phyloP scores from a whole-genome alignment of 768 basidiomycete genomes.

The Lactarius pseudohatsudake region DNA sequence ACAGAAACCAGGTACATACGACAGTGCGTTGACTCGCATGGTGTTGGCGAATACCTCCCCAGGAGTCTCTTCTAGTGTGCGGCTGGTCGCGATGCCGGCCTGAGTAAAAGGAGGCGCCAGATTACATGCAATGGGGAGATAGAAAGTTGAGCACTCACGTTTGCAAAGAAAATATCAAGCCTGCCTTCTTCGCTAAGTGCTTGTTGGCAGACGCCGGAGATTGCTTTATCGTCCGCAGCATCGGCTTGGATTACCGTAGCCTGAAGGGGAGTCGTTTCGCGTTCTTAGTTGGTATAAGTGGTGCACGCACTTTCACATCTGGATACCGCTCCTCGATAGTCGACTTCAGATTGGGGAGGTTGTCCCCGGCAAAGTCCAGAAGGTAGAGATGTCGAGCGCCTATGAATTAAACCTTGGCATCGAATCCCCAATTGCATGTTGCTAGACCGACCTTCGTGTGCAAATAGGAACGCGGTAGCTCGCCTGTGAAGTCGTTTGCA shows the following conservation, averaged over 20 bases:
- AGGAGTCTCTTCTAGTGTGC: slow-evolving; percentile 52
- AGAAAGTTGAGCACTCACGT: slow-evolving; percentile 49
- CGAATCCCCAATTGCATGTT: slow-evolving; percentile 10
- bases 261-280: slow-evolving; percentile 42
- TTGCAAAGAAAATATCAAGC: slow-evolving; percentile 94
- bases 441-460: slow-evolving; percentile 64
- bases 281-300: neutral
- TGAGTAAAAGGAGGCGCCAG: slow-evolving; percentile 32
- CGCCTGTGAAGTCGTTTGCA: slow-evolving; percentile 45
- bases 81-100: slow-evolving; percentile 62
- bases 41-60: slow-evolving; percentile 69
- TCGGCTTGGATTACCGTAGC: slow-evolving; percentile 78
- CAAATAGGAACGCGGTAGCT: slow-evolving; percentile 68
- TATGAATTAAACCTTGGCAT: slow-evolving; percentile 33
- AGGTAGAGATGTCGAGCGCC: slow-evolving; percentile 79
- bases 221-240: slow-evolving; percentile 74
- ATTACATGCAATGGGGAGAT: slow-evolving; percentile 3
- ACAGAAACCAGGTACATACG: slow-evolving; percentile 38
- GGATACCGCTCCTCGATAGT: slow-evolving; percentile 68
- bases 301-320: slow-evolving; percentile 66
- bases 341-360: slow-evolving; percentile 68
- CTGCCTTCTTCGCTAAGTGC: slow-evolving; percentile 80
- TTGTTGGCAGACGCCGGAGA: slow-evolving; percentile 65
- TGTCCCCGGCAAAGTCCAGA: slow-evolving; percentile 64
- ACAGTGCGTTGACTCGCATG: slow-evolving; percentile 75